These are phyloP conservation scores for Pyropia haitanensis DNA, from an alignment of 23 red algal genomes.

Conservation along the genomic window DNA sequence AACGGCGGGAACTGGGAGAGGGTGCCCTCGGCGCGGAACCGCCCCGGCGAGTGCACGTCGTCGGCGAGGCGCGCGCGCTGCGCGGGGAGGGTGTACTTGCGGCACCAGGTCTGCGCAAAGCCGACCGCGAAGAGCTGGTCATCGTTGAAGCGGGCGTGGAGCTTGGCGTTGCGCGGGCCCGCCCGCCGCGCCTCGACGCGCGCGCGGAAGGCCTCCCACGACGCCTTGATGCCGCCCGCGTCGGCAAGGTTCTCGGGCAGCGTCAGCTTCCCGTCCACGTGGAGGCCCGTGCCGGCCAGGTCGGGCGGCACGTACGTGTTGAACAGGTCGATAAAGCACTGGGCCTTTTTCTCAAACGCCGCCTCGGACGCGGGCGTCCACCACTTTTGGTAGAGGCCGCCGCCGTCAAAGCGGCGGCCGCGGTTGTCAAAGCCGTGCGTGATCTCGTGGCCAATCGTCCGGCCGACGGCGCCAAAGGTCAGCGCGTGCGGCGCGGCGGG, in stretches of 20 bases:
- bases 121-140: constrained; percentile 80
- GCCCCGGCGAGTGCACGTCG: constrained; percentile 48
- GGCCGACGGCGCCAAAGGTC: constrained; percentile 82
- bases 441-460: constrained; percentile 83
- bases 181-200: constrained; percentile 18
- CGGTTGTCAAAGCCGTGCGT: constrained; percentile 77
- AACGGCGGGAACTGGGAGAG: constrained; percentile 36
- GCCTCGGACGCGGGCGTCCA: constrained; percentile 17
- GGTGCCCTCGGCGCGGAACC: constrained; percentile 37
- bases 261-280: constrained; percentile 58
- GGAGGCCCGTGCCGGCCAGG: constrained; percentile 12
- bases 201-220: constrained; percentile 47
- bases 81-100: constrained; percentile 27
- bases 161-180: constrained; percentile 34
- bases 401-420: constrained; percentile 49
- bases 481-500: constrained; percentile 62
- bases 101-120: constrained; percentile 82
- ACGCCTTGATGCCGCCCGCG: constrained; percentile 54
- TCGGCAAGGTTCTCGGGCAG: constrained; percentile 61
- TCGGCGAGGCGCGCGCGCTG: constrained; percentile 36
- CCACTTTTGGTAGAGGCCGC: constrained; percentile 19
- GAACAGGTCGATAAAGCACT: constrained; percentile 62
- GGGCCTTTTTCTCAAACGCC: constrained; percentile 38
- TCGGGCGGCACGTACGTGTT: constrained; percentile 58
- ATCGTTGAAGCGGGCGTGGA: constrained; percentile 48